A percentile compares a stretch with the other conserved stretches of the same genome.
Conservation (phyloP, 805 yeast species). For the Metschnikowia anglica region DNA sequence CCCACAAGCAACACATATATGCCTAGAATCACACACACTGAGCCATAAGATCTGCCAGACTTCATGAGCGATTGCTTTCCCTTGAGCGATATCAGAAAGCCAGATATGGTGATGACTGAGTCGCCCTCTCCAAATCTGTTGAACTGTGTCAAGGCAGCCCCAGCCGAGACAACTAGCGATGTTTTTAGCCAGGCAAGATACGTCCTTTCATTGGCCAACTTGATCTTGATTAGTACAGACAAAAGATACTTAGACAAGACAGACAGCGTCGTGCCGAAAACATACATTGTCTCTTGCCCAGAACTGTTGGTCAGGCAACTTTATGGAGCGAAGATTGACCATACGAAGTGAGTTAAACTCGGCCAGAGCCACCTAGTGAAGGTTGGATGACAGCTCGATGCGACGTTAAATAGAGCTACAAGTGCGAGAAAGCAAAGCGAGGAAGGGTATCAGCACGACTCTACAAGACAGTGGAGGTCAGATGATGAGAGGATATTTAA, state of each 20-base stretch:
- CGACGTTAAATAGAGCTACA: neutral
- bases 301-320: constrained; percentile 9
- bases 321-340: constrained; percentile 12
- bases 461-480: too few relatives aligned
- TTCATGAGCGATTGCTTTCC: constrained; percentile 1
- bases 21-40: constrained; percentile 13
- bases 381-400: neutral
- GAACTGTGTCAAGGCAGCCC: constrained; percentile 18
- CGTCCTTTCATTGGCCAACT: constrained; percentile 23
- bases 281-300: constrained; percentile 19
- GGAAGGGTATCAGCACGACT: too few relatives aligned
- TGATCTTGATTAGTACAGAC: constrained; percentile 5
- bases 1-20: constrained; percentile 14
- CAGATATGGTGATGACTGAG: constrained; percentile 4
- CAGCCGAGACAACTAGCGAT: constrained; percentile 19
- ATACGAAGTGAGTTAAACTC: neutral
- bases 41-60: constrained; percentile 12
- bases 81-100: constrained; percentile 1
- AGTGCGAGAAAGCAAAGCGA: too few relatives aligned
- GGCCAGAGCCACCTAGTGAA: neutral
- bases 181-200: constrained; percentile 22
- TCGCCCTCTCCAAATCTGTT: constrained; percentile 11
- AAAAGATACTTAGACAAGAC: neutral
- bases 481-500: too few relatives aligned
- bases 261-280: too few relatives aligned